Evolutionary conservation across 495 filamentous ascomycete genomes (phyloP), one percentile per base, ranked within the genome.

Genomic region (Neurospora terricola): DNA sequence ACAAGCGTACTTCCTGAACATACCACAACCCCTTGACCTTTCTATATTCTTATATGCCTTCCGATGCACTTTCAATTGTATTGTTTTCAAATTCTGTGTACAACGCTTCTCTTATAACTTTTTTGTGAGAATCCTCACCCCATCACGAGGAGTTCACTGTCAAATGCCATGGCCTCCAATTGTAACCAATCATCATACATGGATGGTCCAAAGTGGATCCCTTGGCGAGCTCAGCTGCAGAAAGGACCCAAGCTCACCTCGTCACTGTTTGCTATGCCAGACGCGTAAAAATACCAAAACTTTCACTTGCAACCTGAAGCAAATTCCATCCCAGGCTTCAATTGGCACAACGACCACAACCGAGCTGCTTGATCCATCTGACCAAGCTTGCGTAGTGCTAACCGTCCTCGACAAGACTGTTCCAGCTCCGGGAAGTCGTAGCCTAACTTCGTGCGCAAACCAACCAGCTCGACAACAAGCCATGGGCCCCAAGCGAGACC

Each of bases 401-500:
- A 30, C 27, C 12, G 11, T 66, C 5, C 14, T 16, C 12, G 54
- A 34, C 5, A 6, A 66, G 6, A 66, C 54, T 36, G 14, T 9
- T 34, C 27, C 14, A 34, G 11, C 54, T 34, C 14, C 27, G 3
- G 5, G 2, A 62, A 54, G 45, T 54, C 10, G 1, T 54, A 23
- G 21, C 45, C 23, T 5, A 54, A 54, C 2, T 5, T 62, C 2
- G 23, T 14, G 14, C 54, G 23, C 54, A 34, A 16, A 16, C 12
- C 27, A 62, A 16, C 54, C 54, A 34, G 27, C 27, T 3, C 14
- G 54, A 59, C 54, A 66, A 66, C 54, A 5, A 66, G 38, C 30
- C 27, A 83, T 82, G 80, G 72, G 72, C 8, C 72, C 77, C 5
- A 83, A 83, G 69, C 81, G 82, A 37, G 70, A 75, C 21, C 69